phyloP scores from a whole-genome alignment of 2,329 filamentous ascomycete genomes.

The Trichoderma simmonsii region DNA sequence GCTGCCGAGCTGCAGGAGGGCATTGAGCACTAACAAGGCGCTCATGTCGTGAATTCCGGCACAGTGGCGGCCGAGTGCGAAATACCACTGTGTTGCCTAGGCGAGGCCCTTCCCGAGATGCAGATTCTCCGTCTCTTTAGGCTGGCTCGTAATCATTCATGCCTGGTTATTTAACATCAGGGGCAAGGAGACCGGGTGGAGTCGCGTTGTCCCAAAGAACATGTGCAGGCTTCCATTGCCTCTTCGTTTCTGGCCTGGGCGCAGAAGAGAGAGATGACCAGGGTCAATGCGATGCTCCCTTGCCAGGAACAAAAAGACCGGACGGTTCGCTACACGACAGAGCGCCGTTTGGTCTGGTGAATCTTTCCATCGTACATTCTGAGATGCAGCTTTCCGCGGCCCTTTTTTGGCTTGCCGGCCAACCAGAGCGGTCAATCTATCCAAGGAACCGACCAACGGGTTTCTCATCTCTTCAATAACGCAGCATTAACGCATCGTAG shows the following conservation, averaged over 20 bases:
- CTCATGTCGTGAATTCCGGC: background rate
- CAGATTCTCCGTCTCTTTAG: background rate
- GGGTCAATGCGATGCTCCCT: background rate
- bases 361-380: background rate
- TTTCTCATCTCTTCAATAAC: background rate
- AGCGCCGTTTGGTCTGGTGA: background rate
- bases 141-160: background rate
- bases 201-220: background rate
- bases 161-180: background rate
- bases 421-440: background rate
- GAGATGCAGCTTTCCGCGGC: background rate
- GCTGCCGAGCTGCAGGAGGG: constrained; percentile 1
- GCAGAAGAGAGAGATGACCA: background rate
- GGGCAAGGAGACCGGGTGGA: background rate
- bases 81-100: background rate
- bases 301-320: background rate
- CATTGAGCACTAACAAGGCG: background rate
- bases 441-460: background rate
- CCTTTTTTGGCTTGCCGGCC: background rate
- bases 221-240: background rate
- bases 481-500: background rate
- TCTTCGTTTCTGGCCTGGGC: background rate
- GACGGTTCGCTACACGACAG: background rate
- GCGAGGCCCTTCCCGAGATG: background rate
- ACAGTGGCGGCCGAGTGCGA: background rate